Base-by-base conservation (phyloP, 352 stramenopile genomes). In the Aphanomyces cochlioides region DNA sequence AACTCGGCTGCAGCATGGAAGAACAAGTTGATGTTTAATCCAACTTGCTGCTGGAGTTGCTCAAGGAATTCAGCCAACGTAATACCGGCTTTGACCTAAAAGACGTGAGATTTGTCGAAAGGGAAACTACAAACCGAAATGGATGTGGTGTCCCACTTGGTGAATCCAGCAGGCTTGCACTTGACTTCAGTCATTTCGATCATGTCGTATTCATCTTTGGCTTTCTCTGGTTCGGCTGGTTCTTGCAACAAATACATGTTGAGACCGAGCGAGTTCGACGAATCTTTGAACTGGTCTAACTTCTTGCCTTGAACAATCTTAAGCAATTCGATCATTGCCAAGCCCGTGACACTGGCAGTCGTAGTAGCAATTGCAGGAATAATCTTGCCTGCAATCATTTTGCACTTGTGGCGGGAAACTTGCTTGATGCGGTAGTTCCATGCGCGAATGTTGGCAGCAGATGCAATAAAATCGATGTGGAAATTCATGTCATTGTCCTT, bases 301-400 rank as follows among this genome's bases (percentile, higher is more conserved):
- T 94, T 82, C 76, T 97, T 97, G 28, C 79, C 79, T 76, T 96
- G 88, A 19, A 97, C 66, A 39, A 95, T 69, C 78, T 96, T 96
- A 59, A 95, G 82, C 82, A 96, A 84, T 74, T 96, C 82, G 4
- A 95, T 71, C 75, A 99, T 97, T 75, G 98, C 96, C 59, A 99
- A 77, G 7, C 96, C 97, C 2, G 97, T 98, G 57, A 99, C 97
- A 59, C 99, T 99, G 17, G 98, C 98, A 76, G 99, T 99, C 8
- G 97, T 99, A n/a, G 97, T 99, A 15, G 97, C 97, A 82, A 99
- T 99, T 34, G 98, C 97, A 15, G 97, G 97, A 72, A 99, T 99
- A 73, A 99, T 99, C 79, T 99, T 99, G 53, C 98, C 98, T 7
- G 98, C 98, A 73, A 99, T 99, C 75, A 98, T 98, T 82, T 99